Base-by-base conservation (phyloP, 805 yeast species). In the Schwanniomyces occidentalis region DNA sequence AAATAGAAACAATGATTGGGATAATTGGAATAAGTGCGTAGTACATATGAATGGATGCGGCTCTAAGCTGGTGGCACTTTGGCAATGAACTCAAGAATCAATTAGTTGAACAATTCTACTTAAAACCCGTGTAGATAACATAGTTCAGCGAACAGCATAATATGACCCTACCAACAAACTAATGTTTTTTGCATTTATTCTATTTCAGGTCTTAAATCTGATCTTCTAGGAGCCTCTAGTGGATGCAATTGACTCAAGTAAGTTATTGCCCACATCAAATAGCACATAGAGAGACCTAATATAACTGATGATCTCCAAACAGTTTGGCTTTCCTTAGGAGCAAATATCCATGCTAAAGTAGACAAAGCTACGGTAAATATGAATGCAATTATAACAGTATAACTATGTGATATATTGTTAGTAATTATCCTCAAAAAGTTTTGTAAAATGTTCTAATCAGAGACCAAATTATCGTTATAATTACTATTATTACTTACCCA, bases 201-300 rank as follows among this genome's bases (percentile, higher is more conserved):
- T n/a, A n/a, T 42, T 59, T 89, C 96, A 7, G 95, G 95, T 65
- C 96, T 81, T 58, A 89, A 65, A 54, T 90, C 96, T 1, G 95
- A 78, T 51, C 97, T 79, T 58, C 84, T 85, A 26, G 97, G 97
- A 27, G 78, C 88, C 40, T 87, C 95, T 52, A 90, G 71, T 5
- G 97, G 97, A 62, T 90, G 96, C 40, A 90, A 69, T 58, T 90
- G 97, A 38, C 80, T 73, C 46, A 89, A 69, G 56, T 88, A 89
- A 6, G 97, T 89, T 52, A 89, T 81, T 20, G 96, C 97, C 95
- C 95, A 85, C 90, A 85, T 82, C 54, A 85, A 68, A 58, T 74
- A 85, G 66, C 85, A 81, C 90, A 85, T 81, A 15, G 87, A 74
- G 48, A 85, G 58, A 6, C 86, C 74, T 44, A 85, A 68, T 32